phyloP scores from a whole-genome alignment of 129 eudicot genomes.

The Centaurea solstitialis region DNA sequence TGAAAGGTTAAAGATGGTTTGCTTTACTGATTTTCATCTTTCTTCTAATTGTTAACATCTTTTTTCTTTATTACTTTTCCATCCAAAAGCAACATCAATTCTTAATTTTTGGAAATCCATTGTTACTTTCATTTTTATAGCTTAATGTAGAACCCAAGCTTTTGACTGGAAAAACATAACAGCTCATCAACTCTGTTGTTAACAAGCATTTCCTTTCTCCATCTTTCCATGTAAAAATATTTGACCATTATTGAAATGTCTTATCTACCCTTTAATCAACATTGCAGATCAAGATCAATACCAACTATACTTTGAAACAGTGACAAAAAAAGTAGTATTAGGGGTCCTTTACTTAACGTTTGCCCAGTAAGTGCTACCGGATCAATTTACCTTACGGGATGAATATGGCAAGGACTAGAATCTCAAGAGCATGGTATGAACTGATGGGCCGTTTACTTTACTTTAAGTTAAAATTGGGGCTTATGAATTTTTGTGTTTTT shows the following conservation, averaged over 20 bases:
- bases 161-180: neutral
- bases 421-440: too few relatives aligned
- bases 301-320: neutral
- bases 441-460: too few relatives aligned
- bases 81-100: conserved; percentile 8
- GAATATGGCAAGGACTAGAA: too few relatives aligned
- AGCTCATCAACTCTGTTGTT: neutral
- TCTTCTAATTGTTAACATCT: conserved; percentile 36
- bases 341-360: too few relatives aligned
- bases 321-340: neutral
- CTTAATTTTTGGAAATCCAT: conserved; percentile 10
- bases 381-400: too few relatives aligned
- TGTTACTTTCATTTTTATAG: neutral
- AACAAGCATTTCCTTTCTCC: neutral
- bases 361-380: too few relatives aligned
- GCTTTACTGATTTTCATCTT: conserved; percentile 36
- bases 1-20: conserved; percentile 26
- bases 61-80: conserved; percentile 10
- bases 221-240: too few relatives aligned
- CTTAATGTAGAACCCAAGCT: neutral
- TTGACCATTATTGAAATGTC: neutral
- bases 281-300: neutral
- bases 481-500: too few relatives aligned
- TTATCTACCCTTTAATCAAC: neutral
- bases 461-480: too few relatives aligned